A percentile compares a stretch with the other conserved stretches of the same genome.
Conservation (phyloP, 495 filamentous ascomycete species). For the Geopyxis carbonaria region DNA sequence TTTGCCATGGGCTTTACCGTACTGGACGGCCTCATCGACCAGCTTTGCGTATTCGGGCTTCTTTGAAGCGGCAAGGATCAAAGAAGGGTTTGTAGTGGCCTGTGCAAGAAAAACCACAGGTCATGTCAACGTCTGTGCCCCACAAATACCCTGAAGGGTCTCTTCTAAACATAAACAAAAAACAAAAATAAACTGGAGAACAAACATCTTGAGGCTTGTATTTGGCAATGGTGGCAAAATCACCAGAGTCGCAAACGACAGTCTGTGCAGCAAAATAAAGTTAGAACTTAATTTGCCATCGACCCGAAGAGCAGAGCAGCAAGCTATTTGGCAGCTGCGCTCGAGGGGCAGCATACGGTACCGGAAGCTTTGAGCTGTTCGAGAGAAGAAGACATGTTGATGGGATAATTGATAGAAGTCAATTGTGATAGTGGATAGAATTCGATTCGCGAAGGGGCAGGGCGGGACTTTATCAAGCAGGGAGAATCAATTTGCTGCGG, state of each 20-base stretch:
- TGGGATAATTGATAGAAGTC: too few relatives aligned
- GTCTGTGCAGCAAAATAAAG: constrained; percentile 45
- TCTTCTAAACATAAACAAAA: too few relatives aligned
- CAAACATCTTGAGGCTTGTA: constrained; percentile 94
- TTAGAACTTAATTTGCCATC: constrained; percentile 25
- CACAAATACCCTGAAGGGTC: too few relatives aligned
- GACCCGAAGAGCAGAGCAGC: constrained; percentile 12
- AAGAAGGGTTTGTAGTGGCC: constrained; percentile 72
- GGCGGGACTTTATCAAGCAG: too few relatives aligned
- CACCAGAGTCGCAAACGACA: constrained; percentile 91
- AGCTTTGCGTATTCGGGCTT: constrained; percentile 90
- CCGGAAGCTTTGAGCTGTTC: constrained; percentile 93
- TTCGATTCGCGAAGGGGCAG: too few relatives aligned
- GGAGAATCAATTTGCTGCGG: too few relatives aligned
- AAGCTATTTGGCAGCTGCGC: constrained; percentile 14
- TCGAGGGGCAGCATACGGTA: constrained; percentile 49
- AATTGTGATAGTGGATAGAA: too few relatives aligned
- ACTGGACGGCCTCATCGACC: constrained; percentile 69
- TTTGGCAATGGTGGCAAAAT: constrained; percentile 88
- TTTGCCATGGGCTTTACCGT: constrained; percentile 61
- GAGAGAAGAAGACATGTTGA: constrained; percentile 36
- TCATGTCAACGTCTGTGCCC: not conserved
- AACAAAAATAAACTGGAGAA: not conserved
- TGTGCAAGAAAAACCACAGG: too few relatives aligned
- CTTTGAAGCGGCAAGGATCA: constrained; percentile 95